These are phyloP conservation scores for Cornus controversa DNA, from an alignment of 148 eudicot genomes.

Conservation along the genomic window DNA sequence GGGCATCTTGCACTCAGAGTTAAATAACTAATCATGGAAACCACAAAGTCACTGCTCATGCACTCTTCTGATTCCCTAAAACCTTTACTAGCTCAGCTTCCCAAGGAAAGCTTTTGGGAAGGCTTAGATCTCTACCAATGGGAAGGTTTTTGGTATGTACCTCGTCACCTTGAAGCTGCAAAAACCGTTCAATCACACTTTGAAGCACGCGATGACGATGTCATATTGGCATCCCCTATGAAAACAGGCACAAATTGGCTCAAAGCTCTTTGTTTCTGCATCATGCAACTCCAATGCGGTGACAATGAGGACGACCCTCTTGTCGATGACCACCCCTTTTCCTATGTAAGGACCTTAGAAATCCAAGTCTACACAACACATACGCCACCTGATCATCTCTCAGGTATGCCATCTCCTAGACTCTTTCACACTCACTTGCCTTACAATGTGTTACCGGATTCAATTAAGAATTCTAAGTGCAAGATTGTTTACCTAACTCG, in stretches of 20 bases:
- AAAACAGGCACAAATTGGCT: slow-evolving; percentile 1
- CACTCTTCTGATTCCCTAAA: too few relatives aligned
- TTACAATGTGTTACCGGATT: slow-evolving; percentile 4
- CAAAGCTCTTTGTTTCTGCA: background rate
- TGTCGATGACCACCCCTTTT: background rate
- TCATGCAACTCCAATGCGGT: background rate
- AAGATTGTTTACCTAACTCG: slow-evolving; percentile 18
- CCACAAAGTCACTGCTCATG: too few relatives aligned
- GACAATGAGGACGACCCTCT: background rate
- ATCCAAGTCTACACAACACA: background rate
- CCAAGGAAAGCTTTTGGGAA: background rate
- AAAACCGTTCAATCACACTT: background rate
- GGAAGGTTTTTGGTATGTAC: background rate
- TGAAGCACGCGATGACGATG: background rate
- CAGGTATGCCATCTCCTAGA: background rate
- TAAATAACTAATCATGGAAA: too few relatives aligned
- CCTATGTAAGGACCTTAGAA: background rate
- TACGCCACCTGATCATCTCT: background rate
- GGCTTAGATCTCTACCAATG: background rate
- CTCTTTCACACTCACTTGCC: slow-evolving; percentile 11
- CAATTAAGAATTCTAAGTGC: slow-evolving; percentile 9
- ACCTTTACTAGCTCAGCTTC: background rate
- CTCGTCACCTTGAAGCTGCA: background rate
- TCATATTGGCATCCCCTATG: background rate
- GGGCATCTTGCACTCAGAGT: too few relatives aligned